Evolutionary conservation across 129 eudicot species (phyloP).

Genomic region (Mikania micrantha): DNA sequence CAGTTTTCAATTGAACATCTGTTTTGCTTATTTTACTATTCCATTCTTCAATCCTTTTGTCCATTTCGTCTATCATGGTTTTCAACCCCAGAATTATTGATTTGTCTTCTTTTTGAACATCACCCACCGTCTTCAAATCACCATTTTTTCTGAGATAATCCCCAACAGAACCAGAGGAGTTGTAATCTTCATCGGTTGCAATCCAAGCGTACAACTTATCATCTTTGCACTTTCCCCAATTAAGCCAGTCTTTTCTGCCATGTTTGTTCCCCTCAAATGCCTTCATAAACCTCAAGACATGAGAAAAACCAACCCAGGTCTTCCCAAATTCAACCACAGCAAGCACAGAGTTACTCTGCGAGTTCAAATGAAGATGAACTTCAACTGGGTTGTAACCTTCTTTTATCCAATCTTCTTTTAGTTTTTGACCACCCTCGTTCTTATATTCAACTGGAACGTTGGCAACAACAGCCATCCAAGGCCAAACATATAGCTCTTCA

Average conservation of each 20-base stretch:
- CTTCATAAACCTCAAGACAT: constrained; percentile 45
- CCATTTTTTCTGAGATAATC: constrained; percentile 43
- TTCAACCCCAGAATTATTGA: constrained; percentile 32
- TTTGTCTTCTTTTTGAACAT: constrained; percentile 40
- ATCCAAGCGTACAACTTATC: constrained; percentile 64
- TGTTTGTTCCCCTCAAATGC: constrained; percentile 38
- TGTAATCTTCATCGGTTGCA: constrained; percentile 56
- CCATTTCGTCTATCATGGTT: constrained; percentile 27
- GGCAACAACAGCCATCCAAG: constrained; percentile 75
- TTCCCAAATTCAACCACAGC: constrained; percentile 58
- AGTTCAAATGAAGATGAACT: constrained; percentile 55
- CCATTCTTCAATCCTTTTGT: constrained; percentile 39
- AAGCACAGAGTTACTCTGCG: constrained; percentile 42
- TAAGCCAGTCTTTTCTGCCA: constrained; percentile 47
- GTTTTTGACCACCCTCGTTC: constrained; percentile 43
- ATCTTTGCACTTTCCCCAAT: constrained; percentile 26
- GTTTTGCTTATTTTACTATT: constrained; percentile 38
- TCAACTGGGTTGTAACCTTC: constrained; percentile 54
- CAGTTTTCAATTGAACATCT: constrained; percentile 24
- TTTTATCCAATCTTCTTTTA: constrained; percentile 47
- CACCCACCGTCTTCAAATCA: constrained; percentile 51
- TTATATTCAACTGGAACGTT: constrained; percentile 37
- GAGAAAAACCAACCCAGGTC: constrained; percentile 51
- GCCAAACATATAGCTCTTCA: constrained; percentile 69
- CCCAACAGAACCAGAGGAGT: constrained; percentile 35